A percentile compares a stretch with the other conserved stretches of the same genome.
Conservation (phyloP, 495 filamentous ascomycete species). For the Penicillium longicatenatum region DNA sequence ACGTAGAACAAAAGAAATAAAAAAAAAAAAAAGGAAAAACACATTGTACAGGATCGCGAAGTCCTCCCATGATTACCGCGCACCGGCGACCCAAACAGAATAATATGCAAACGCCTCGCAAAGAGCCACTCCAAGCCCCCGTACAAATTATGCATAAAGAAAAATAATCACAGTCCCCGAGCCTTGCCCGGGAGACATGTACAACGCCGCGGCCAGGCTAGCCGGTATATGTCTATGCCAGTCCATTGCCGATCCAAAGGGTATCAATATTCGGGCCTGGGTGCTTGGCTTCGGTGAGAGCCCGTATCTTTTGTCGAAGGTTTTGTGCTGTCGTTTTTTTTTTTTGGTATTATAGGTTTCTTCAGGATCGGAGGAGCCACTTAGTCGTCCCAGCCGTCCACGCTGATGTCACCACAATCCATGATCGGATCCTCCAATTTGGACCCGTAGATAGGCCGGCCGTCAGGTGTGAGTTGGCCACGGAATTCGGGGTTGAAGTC, state of each 20-base stretch:
- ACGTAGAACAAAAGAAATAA: constrained; percentile 15
- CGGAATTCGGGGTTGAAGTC: constrained; percentile 51
- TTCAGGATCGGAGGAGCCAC: not conserved
- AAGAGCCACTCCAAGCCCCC: constrained; percentile 23
- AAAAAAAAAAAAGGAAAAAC: constrained; percentile 8
- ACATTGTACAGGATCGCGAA: constrained; percentile 32
- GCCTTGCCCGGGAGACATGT: constrained; percentile 27
- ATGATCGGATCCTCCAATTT: constrained; percentile 43
- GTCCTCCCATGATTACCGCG: constrained; percentile 23
- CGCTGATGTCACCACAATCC: constrained; percentile 38
- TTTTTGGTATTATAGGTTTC: constrained; percentile 5
- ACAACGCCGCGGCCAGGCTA: constrained; percentile 41
- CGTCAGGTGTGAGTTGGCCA: constrained; percentile 46
- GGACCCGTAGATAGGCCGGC: constrained; percentile 43
- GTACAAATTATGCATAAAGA: constrained; percentile 32
- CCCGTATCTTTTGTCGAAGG: constrained; percentile 9
- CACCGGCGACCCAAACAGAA: constrained; percentile 18
- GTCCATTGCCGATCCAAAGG: constrained; percentile 23
- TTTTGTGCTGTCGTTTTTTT: constrained; percentile 9
- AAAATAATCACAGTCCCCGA: constrained; percentile 24
- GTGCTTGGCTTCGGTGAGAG: constrained; percentile 7
- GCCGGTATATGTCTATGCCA: constrained; percentile 27
- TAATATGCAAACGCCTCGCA: constrained; percentile 30
- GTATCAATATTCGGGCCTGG: constrained; percentile 28
- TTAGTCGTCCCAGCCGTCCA: constrained; percentile 41